Percentiles rank a stretch among this genome's conserved stretches.
Evolutionary conservation across 176 grass and related monocot species (phyloP).

Genomic region (Musa schizocarpa): DNA sequence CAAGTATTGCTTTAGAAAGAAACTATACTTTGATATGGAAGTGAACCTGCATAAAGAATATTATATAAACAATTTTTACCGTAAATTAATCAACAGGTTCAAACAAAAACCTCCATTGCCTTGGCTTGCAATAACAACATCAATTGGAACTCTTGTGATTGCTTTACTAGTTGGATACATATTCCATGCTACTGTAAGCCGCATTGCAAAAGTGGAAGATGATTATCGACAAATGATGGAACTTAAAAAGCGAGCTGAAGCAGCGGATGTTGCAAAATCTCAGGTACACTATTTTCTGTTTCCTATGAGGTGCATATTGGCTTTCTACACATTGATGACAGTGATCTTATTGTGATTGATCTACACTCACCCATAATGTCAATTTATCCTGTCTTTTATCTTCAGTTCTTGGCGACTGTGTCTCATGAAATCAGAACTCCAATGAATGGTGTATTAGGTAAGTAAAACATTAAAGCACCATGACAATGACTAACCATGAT

Average conservation of each 20-base stretch:
- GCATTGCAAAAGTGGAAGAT: slow-evolving; percentile 81
- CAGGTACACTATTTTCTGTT: slow-evolving; percentile 36
- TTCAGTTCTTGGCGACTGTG: slow-evolving; percentile 98
- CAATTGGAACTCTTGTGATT: slow-evolving; percentile 68
- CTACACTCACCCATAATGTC: background rate
- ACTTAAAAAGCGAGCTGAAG: slow-evolving; percentile 74
- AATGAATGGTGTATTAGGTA: slow-evolving; percentile 99
- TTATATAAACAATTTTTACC: background rate
- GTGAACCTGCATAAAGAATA: background rate
- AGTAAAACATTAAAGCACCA: background rate
- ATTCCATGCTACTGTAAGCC: slow-evolving; percentile 61
- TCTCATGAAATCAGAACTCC: slow-evolving; percentile 99
- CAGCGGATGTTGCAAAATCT: slow-evolving; percentile 87
- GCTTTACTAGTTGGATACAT: slow-evolving; percentile 57
- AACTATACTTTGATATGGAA: background rate
- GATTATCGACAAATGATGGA: slow-evolving; percentile 65
- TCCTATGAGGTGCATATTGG: background rate
- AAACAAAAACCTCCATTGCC: slow-evolving; percentile 50
- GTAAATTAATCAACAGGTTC: slow-evolving; percentile 44
- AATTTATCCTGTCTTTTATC: slow-evolving; percentile 3
- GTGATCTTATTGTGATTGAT: background rate
- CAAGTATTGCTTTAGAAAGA: background rate
- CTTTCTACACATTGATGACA: too few relatives aligned
- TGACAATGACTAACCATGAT: background rate
- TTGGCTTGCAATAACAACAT: slow-evolving; percentile 72